phyloP scores from a whole-genome alignment of 2,329 filamentous ascomycete genomes.

The Salinomyces thailandicus region DNA sequence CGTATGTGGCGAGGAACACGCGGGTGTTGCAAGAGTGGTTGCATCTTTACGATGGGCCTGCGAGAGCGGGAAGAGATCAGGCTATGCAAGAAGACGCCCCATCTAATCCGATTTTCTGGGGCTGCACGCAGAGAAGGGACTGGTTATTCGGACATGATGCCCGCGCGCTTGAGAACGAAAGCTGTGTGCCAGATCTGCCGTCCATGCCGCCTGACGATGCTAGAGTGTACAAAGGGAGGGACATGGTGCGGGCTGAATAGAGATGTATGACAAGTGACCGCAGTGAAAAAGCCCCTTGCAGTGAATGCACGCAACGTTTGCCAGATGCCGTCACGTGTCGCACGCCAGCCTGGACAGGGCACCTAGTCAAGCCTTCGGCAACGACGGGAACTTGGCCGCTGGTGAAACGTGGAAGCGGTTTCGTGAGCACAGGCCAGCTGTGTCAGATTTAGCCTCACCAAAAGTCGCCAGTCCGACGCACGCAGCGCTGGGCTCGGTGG shows the following conservation, averaged over 20 bases:
- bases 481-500: too few relatives aligned
- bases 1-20: slow-evolving; percentile 22
- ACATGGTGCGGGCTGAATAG: too few relatives aligned
- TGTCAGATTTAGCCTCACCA: not conserved
- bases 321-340: too few relatives aligned
- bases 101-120: slow-evolving; percentile 25
- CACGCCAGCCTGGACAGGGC: too few relatives aligned
- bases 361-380: too few relatives aligned
- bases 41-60: slow-evolving; percentile 23
- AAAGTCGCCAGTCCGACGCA: too few relatives aligned
- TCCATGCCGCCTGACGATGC: slow-evolving; percentile 7
- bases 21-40: slow-evolving; percentile 23
- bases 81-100: slow-evolving; percentile 18
- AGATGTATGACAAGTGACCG: too few relatives aligned
- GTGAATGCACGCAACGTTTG: too few relatives aligned
- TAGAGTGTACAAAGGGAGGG: slow-evolving; percentile 7
- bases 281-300: too few relatives aligned
- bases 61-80: slow-evolving; percentile 17
- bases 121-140: slow-evolving; percentile 14
- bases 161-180: not conserved
- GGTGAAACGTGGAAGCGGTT: too few relatives aligned
- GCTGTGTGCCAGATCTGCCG: slow-evolving; percentile 1
- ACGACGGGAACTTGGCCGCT: too few relatives aligned
- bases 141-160: slow-evolving; percentile 20
- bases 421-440: not conserved